Base-by-base conservation (phyloP, 2,329 filamentous ascomycete species). In the Aspergillus nomiae region DNA sequence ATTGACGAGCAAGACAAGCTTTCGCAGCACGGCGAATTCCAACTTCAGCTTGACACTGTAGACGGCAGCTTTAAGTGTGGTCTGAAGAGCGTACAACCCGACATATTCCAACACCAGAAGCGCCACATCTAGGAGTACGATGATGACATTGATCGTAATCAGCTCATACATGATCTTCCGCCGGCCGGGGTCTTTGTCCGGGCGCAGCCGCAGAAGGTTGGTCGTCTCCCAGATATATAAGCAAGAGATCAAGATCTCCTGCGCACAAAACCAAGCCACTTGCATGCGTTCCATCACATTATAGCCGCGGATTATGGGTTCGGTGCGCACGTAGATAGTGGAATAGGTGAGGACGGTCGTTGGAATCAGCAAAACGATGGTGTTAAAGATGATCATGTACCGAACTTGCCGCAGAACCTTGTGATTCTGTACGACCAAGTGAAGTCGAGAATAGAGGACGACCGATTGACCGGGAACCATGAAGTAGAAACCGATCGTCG, bases 401-500 rank as follows among this genome's bases (percentile, higher is more conserved):
- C 87, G 78, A 0, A 86, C 81, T 46, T 78, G 77, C 24, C 80
- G 81, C 3, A 89, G 74, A 2, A 84, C 70, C 0, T 70, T 73
- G 5, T 75, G 76, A 51, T 83, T 85, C 51, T 82, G 82, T 0
- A 86, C 77, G n/a, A 89, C 80, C 10, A 89, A 77, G 68, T 89
- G 86, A 1, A 89, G 81, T 9, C 87, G 82, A 0, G 86, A 89
- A 77, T 86, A 89, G 1, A 89, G 78, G 0, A 89, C 87, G n/a
- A 89, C 67, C 0, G 84, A 85, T 70, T 88, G 85, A 2, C 86
- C 86, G 3, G 86, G 86, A 1, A 89, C 83, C 85, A 89, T 87
- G 8, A 79, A 67, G 65, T 84, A 84, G 80, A 87, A 85, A 12
- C 85, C 86, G 63, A 89, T 67, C 6, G 79, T 80, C 43, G 83